phyloP scores from a whole-genome alignment of 148 eudicot species.

The Camellia japonica region DNA sequence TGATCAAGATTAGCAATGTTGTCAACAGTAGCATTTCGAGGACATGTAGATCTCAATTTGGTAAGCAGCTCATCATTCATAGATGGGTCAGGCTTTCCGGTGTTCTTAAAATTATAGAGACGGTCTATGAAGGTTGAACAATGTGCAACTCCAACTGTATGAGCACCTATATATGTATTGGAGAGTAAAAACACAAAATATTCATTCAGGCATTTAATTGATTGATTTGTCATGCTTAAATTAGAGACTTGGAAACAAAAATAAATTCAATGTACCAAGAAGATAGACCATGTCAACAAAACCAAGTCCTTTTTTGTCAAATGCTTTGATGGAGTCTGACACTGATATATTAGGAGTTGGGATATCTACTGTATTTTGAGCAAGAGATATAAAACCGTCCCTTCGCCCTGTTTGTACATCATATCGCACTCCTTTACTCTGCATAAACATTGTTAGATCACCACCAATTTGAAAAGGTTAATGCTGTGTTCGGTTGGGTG shows the following conservation, averaged over 20 bases:
- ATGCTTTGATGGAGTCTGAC: slow-evolving; percentile 21
- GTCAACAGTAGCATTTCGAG: background rate
- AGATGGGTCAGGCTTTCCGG: background rate
- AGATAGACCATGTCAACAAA: slow-evolving; percentile 40
- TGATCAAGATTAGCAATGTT: background rate
- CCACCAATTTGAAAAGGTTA: too few species aligned
- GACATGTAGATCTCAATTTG: background rate
- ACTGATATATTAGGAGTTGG: slow-evolving; percentile 43
- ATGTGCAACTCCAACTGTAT: background rate
- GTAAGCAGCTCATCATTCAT: background rate
- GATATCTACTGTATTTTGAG: slow-evolving; percentile 31
- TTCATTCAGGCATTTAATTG: background rate
- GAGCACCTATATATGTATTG: background rate
- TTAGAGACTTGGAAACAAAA: background rate
- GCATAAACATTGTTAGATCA: background rate
- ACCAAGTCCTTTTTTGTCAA: slow-evolving; percentile 32
- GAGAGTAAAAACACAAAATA: too few species aligned
- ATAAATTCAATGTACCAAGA: slow-evolving; percentile 23
- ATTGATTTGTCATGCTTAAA: background rate
- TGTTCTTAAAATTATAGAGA: background rate
- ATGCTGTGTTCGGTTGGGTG: too few species aligned
- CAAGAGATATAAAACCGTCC: slow-evolving; percentile 40
- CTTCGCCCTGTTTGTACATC: slow-evolving; percentile 48
- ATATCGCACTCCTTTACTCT: slow-evolving; percentile 45
- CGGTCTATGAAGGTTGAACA: background rate